A percentile compares a stretch with the other conserved stretches of the same genome.
Conservation (phyloP, 2,329 filamentous ascomycete genomes). For the Ophiostoma sp. region DNA sequence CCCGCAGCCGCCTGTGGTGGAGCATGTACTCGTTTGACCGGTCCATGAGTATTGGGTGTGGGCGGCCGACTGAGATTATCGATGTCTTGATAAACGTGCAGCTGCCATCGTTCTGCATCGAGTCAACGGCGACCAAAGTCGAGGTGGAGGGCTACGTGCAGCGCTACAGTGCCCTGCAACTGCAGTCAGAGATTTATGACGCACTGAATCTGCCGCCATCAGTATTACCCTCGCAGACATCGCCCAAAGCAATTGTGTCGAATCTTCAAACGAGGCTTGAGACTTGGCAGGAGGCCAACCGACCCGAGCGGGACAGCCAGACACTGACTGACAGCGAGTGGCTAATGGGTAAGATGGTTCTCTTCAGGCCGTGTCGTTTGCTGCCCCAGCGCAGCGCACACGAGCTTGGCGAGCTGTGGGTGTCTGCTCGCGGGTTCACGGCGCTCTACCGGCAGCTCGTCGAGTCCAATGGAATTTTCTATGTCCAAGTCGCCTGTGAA, state of each 20-base stretch:
- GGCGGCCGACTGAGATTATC: slow-evolving; percentile 28
- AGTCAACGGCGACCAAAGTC: slow-evolving; percentile 25
- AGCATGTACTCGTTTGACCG: slow-evolving; percentile 31
- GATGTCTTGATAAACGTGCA: slow-evolving; percentile 27
- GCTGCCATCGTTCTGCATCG: slow-evolving; percentile 28
- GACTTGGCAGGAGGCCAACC: slow-evolving; percentile 23
- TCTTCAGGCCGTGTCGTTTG: slow-evolving; percentile 26
- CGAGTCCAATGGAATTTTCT: slow-evolving; percentile 29
- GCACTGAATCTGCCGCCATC: slow-evolving; percentile 15
- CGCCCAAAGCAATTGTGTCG: slow-evolving; percentile 9
- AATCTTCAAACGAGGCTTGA: slow-evolving; percentile 21
- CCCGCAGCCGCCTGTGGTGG: slow-evolving; percentile 28
- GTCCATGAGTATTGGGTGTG: slow-evolving; percentile 28
- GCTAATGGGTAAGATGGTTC: slow-evolving; percentile 28
- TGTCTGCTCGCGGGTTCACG: slow-evolving; percentile 25
- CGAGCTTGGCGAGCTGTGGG: slow-evolving; percentile 27
- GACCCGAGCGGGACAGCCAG: slow-evolving; percentile 25
- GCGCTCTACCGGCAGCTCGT: slow-evolving; percentile 27
- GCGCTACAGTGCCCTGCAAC: slow-evolving; percentile 27
- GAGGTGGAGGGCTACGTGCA: slow-evolving; percentile 29
- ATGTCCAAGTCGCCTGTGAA: slow-evolving; percentile 29
- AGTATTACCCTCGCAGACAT: neutral
- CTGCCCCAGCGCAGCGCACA: slow-evolving; percentile 22
- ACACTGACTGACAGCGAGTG: slow-evolving; percentile 28
- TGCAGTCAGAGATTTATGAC: slow-evolving; percentile 29